Evolutionary conservation across 352 stramenopile species (phyloP), one percentile per base, ranked within the genome.

Genomic region (Pythium monospermum): DNA sequence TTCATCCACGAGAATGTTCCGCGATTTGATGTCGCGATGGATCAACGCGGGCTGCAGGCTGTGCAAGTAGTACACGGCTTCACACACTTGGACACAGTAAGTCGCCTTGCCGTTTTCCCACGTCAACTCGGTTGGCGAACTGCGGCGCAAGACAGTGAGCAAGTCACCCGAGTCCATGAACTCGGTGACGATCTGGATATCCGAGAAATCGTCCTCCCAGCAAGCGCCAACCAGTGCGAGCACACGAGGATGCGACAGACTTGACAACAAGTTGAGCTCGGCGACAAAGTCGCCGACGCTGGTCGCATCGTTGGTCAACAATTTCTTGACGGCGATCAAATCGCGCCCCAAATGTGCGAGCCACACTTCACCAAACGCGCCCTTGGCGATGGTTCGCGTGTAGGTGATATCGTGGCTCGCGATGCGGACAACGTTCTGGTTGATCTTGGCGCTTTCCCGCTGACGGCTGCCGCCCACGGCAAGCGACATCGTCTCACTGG

Each of bases 21-120:
- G 81, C 37, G 83, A 92, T 63, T 97, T 97, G 51, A 97, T 89
- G 41, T 97, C 88, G 28, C 87, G 85, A 52, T 97, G 88, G 63
- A 97, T 94, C 31, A 97, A 65, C 32, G 84, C 77, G n/a, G 83
- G 86, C 50, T 85, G 71, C 15, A 90, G 69, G 21, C 71, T 89
- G 68, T 97, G 88, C 18, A 97, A 59, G 59, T 94, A 96, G 51
- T 81, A 88, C 37, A 97, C 69, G 10, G 87, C 87, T 52, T 91
- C 76, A 53, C 77, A 87, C 2, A 91, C 67, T 37, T 94, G 83
- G 4, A 91, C 45, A 28, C 79, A 90, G 61, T 89, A 93, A 12
- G 63, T 67, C 8, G 68, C 71, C 59, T 94, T 94, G 51, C 61
- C 65, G 23, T 66, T 65, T 19, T 66, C 58, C 28, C 54, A 56